phyloP scores from a whole-genome alignment of 2,329 filamentous ascomycete genomes.

The Blastomyces gilchristii region DNA sequence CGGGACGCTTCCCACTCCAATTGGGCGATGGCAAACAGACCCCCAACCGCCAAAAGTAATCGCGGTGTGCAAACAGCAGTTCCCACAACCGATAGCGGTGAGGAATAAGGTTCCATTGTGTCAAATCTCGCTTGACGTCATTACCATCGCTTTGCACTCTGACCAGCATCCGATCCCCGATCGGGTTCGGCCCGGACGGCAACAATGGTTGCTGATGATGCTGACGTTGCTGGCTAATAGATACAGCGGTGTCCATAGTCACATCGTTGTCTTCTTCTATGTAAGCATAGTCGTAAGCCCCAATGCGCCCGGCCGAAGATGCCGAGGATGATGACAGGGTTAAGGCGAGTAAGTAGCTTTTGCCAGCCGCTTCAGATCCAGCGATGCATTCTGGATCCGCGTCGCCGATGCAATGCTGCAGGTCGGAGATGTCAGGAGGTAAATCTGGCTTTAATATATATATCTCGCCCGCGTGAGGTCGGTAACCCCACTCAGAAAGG shows the following conservation, averaged over 20 bases:
- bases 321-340: neutral
- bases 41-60: slow-evolving; percentile 93
- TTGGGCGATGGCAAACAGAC: slow-evolving; percentile 60
- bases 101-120: slow-evolving; percentile 29
- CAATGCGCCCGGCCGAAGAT: neutral
- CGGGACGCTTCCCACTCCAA: slow-evolving; percentile 7
- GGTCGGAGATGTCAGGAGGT: slow-evolving; percentile 56
- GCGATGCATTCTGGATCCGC: slow-evolving; percentile 63
- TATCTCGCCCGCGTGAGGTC: slow-evolving; percentile 75
- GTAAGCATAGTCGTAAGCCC: neutral
- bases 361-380: slow-evolving; percentile 25
- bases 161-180: slow-evolving; percentile 18
- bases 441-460: slow-evolving; percentile 66
- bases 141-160: slow-evolving; percentile 19
- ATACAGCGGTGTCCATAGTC: neutral
- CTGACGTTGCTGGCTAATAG: neutral
- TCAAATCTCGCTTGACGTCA: slow-evolving; percentile 12
- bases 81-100: slow-evolving; percentile 72
- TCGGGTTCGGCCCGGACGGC: slow-evolving; percentile 17
- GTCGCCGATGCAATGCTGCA: slow-evolving; percentile 62
- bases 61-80: slow-evolving; percentile 82
- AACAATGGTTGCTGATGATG: slow-evolving; percentile 7
- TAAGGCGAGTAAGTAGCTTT: neutral
- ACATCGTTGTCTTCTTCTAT: neutral
- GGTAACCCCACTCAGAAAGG: slow-evolving; percentile 77